These are phyloP conservation scores for Cyclotella cryptica DNA, from an alignment of 108 stramenopile genomes.

Conservation along the genomic window DNA sequence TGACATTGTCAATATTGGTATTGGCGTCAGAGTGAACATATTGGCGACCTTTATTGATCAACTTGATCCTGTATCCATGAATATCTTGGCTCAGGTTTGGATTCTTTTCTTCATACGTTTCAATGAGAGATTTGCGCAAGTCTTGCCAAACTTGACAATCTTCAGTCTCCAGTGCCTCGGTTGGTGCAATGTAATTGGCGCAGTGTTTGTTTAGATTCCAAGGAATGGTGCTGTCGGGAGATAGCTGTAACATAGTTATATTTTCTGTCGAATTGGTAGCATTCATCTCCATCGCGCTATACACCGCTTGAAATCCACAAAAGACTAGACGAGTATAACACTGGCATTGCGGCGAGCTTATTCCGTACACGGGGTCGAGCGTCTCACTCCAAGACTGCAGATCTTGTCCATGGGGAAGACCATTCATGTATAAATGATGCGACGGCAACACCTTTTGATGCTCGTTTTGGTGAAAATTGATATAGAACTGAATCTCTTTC, in stretches of 20 bases:
- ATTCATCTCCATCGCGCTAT: neutral
- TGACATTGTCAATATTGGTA: neutral
- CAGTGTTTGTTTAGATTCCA: constrained; percentile 1
- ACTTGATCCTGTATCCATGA: constrained; percentile 6
- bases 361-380: neutral
- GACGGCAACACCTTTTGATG: constrained; percentile 5
- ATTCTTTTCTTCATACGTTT: constrained; percentile 15
- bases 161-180: neutral
- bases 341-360: neutral
- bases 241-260: neutral
- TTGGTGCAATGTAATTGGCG: neutral
- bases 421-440: constrained; percentile 22
- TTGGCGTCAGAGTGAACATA: neutral
- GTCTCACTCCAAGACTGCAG: constrained; percentile 22
- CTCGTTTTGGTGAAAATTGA: constrained; percentile 11
- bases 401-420: constrained; percentile 11
- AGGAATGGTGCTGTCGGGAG: neutral
- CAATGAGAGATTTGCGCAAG: constrained; percentile 12
- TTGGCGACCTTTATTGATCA: constrained; percentile 4
- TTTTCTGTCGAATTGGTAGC: neutral
- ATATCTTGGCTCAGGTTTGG: constrained; percentile 28
- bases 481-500: constrained; percentile 15
- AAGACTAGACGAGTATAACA: constrained; percentile 21
- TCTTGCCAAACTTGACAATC: constrained; percentile 30
- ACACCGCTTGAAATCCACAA: constrained; percentile 1